Evolutionary conservation across 225 moss, liverwort and hornwort species (phyloP).

Genomic region (Marchantia paleacea): DNA sequence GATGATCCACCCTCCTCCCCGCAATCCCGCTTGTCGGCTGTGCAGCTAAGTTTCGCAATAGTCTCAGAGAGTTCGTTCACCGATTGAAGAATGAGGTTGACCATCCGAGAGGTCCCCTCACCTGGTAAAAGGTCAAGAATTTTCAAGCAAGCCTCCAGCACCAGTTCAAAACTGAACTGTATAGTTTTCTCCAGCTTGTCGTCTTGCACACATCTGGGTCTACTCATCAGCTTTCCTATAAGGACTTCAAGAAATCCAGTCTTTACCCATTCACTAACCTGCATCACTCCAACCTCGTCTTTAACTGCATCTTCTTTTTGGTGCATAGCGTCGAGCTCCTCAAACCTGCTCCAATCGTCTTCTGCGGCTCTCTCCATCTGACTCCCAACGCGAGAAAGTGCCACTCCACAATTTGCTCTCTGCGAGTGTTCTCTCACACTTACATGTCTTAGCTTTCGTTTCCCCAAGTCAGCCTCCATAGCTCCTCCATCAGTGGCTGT

Average conservation of each 20-base stretch:
- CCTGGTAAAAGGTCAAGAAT: conserved; percentile 42
- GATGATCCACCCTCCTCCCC: not conserved
- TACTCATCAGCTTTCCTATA: conserved; percentile 41
- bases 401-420: not conserved
- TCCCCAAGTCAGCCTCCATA: conserved; percentile 24
- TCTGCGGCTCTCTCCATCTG: conserved; percentile 33
- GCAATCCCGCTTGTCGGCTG: not conserved
- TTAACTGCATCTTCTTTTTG: not conserved
- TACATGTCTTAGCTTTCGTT: not conserved
- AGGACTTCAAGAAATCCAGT: conserved; percentile 62
- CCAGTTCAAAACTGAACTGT: conserved; percentile 20
- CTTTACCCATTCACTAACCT: conserved; percentile 62
- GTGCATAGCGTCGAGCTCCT: conserved; percentile 20
- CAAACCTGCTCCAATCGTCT: conserved; percentile 40
- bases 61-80: conserved; percentile 26
- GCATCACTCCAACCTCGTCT: conserved; percentile 29
- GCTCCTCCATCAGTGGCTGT: conserved; percentile 12
- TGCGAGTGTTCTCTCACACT: not conserved
- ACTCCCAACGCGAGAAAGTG: conserved; percentile 24
- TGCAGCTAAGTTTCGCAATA: conserved; percentile 26
- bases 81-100: conserved; percentile 23
- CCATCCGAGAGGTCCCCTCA: conserved; percentile 55
- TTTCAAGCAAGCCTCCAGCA: conserved; percentile 49
- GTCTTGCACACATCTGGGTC: not conserved
- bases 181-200: conserved; percentile 1